Evolutionary conservation across 1,139 yeast species (phyloP).

Genomic region (Yamadazyma atlantica): DNA sequence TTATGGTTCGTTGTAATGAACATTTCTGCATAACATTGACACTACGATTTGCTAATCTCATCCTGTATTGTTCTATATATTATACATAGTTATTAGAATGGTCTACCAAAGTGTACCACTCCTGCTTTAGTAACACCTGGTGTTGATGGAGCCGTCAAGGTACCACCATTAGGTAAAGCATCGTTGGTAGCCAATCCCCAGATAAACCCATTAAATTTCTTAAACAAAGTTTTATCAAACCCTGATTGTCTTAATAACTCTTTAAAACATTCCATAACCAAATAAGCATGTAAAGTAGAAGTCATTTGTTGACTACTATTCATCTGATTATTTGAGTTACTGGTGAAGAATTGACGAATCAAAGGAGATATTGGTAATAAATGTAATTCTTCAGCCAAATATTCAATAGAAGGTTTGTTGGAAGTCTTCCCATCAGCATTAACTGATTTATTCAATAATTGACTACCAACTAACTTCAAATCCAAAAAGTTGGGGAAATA

Average conservation of each 20-base stretch:
- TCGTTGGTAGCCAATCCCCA: conserved; percentile 47
- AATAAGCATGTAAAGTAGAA: conserved; percentile 50
- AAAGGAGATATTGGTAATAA: conserved; percentile 51
- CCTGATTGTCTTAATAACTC: conserved; percentile 50
- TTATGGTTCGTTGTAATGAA: conserved; percentile 7
- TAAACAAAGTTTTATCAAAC: conserved; percentile 34
- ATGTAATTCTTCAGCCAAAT: conserved; percentile 58
- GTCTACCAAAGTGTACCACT: conserved; percentile 35
- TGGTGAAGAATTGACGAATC: conserved; percentile 47
- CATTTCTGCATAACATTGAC: conserved; percentile 10
- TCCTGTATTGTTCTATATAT: neutral
- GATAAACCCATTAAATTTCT: conserved; percentile 48
- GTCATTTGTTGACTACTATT: conserved; percentile 44
- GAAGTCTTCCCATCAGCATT: conserved; percentile 20
- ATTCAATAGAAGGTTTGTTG: conserved; percentile 48
- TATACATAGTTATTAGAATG: conserved; percentile 16
- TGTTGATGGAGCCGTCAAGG: conserved; percentile 16
- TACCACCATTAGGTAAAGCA: conserved; percentile 14
- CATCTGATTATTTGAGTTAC: conserved; percentile 30
- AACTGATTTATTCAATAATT: conserved; percentile 30
- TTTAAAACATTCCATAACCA: conserved; percentile 58
- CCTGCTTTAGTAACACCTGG: conserved; percentile 28
- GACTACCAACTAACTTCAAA: conserved; percentile 73
- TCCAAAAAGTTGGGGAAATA: conserved; percentile 87
- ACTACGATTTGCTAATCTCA: no score